phyloP scores from a whole-genome alignment of 192 early-diverging fungal species.

The Podila epigama region DNA sequence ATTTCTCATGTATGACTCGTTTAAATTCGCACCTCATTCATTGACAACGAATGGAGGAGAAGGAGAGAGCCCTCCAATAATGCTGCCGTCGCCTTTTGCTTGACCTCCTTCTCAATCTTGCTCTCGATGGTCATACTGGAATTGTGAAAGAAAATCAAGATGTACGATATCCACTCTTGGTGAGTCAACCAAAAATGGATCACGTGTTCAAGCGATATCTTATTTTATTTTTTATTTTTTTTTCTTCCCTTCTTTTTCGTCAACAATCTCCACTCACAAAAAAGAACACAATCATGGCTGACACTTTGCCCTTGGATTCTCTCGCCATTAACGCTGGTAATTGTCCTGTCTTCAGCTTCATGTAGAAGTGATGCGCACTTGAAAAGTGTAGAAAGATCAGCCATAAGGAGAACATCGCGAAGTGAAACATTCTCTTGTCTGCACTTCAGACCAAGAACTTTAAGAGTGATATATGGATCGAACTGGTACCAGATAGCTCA shows the following conservation, averaged over 20 bases:
- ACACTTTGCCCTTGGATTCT: slow-evolving; percentile 39
- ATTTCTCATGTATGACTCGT: background rate
- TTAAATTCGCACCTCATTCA: slow-evolving; percentile 27
- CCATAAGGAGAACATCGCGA: background rate
- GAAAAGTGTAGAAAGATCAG: too few species aligned
- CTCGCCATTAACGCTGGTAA: slow-evolving; percentile 42
- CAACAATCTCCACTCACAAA: too few species aligned
- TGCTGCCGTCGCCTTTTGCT: slow-evolving; percentile 15
- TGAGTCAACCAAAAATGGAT: slow-evolving; percentile 11
- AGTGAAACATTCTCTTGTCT: background rate
- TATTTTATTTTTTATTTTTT: slow-evolving; percentile 3
- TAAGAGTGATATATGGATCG: too few species aligned
- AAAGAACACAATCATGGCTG: slow-evolving; percentile 49
- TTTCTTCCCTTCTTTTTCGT: too few species aligned
- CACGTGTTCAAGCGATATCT: background rate
- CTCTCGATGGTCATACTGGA: background rate
- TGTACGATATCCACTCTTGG: too few species aligned
- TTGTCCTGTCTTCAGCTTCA: background rate
- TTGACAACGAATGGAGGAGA: slow-evolving; percentile 28
- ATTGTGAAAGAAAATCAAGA: too few species aligned
- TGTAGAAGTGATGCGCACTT: too few species aligned
- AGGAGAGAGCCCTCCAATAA: slow-evolving; percentile 15
- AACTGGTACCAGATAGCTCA: too few species aligned
- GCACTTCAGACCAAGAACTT: background rate
- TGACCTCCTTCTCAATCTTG: background rate